phyloP scores from a whole-genome alignment of 2,329 filamentous ascomycete genomes.

The Spiromastix sp. region DNA sequence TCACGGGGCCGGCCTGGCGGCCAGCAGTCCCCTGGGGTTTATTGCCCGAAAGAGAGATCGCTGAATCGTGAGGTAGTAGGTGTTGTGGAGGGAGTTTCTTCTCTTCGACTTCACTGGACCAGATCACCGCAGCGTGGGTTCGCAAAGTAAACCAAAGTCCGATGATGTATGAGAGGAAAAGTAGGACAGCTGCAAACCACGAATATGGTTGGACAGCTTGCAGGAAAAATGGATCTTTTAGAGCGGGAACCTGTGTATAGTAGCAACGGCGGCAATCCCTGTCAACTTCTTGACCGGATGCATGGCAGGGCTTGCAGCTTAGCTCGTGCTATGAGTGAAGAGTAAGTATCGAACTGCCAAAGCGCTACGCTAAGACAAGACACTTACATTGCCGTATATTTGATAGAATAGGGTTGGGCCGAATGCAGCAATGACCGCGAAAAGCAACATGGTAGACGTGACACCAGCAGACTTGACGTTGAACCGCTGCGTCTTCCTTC shows the following conservation, averaged over 20 bases:
- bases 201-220: slow-evolving; percentile 89
- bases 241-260: slow-evolving; percentile 75
- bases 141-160: slow-evolving; percentile 91
- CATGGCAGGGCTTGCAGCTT: slow-evolving; percentile 61
- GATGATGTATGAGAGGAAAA: slow-evolving; percentile 89
- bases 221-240: slow-evolving; percentile 80
- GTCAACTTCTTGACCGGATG: slow-evolving; percentile 18
- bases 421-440: slow-evolving; percentile 91
- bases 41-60: neutral
- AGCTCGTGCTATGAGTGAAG: slow-evolving; percentile 62
- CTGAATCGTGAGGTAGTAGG: slow-evolving; percentile 1
- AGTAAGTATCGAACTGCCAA: neutral
- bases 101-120: slow-evolving; percentile 76
- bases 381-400: slow-evolving; percentile 77
- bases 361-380: slow-evolving; percentile 21
- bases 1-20: slow-evolving; percentile 19
- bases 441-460: slow-evolving; percentile 94
- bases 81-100: slow-evolving; percentile 45
- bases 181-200: slow-evolving; percentile 70
- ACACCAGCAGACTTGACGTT: slow-evolving; percentile 94
- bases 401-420: slow-evolving; percentile 96
- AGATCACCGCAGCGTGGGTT: slow-evolving; percentile 93
- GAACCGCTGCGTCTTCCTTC: slow-evolving; percentile 96
- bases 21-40: slow-evolving; percentile 17
- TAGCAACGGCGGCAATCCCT: slow-evolving; percentile 84